Evolutionary conservation across 2,329 filamentous ascomycete species (phyloP).

Genomic region (Alternaria arbusti): DNA sequence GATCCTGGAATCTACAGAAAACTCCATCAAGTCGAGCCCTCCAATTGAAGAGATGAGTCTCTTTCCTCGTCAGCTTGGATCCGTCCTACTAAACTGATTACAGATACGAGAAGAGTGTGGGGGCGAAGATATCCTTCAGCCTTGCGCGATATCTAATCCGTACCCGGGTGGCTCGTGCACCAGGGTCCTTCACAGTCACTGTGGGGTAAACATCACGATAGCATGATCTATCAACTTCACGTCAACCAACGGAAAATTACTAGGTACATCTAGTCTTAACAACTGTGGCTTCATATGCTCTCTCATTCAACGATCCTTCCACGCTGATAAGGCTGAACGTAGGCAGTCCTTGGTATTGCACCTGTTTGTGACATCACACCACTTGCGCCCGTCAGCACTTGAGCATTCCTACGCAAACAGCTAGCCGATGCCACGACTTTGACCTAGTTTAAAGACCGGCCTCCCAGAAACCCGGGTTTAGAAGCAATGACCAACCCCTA

Average conservation of each 20-base stretch:
- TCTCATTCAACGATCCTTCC: rapidly evolving
- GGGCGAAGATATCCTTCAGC: neutral
- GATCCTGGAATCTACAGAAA: no score
- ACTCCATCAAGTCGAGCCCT: no score
- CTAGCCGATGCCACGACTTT: neutral
- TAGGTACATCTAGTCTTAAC: rapidly evolving
- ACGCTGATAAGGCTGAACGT: neutral
- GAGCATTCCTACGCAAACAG: neutral
- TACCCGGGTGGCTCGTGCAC: neutral
- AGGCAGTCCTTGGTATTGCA: neutral
- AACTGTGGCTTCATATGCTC: neutral
- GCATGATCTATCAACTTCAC: neutral
- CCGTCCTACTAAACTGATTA: no score
- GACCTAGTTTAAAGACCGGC: neutral
- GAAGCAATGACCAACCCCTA: neutral
- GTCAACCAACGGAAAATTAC: neutral
- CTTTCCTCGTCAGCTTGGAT: no score
- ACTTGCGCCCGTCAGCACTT: neutral
- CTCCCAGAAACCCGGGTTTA: neutral
- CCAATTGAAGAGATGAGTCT: no score
- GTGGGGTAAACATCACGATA: neutral
- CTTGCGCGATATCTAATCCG: neutral
- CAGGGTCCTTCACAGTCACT: neutral
- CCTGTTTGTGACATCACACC: neutral
- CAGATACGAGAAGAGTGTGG: neutral